These are phyloP conservation scores for Lepidium africanum DNA, from an alignment of 345 rosid species.

Conservation along the genomic window DNA sequence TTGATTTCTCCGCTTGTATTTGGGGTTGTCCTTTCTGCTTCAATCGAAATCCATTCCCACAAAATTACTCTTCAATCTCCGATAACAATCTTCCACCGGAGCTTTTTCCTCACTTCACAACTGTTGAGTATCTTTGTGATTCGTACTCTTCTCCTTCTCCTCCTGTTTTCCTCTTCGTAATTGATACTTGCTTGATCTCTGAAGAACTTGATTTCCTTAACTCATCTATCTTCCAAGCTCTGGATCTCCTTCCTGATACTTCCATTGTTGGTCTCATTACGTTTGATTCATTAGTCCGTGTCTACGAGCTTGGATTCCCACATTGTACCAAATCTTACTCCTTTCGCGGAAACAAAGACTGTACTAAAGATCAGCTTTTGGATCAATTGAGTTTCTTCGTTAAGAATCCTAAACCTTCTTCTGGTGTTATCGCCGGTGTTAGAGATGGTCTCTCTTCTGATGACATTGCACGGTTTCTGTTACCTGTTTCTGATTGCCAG, in stretches of 20 bases:
- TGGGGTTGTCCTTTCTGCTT: constrained; percentile 98
- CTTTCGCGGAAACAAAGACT: constrained; percentile 75
- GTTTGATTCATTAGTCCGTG: constrained; percentile 65
- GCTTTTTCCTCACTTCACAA: constrained; percentile 80
- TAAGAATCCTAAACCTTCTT: constrained; percentile 65
- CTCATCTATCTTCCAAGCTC: constrained; percentile 73
- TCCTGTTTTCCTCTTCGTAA: constrained; percentile 70
- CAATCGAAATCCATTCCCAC: constrained; percentile 81
- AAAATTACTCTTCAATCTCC: constrained; percentile 62
- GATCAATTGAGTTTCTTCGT: constrained; percentile 75
- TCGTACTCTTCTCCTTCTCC: constrained; percentile 42
- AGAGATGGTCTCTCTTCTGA: constrained; percentile 85
- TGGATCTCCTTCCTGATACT: constrained; percentile 60
- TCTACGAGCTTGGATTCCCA: constrained; percentile 79
- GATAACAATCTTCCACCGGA: constrained; percentile 86
- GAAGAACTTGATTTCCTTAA: constrained; percentile 79
- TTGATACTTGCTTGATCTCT: constrained; percentile 78
- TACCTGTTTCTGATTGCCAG: constrained; percentile 82
- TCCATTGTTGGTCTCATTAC: constrained; percentile 80
- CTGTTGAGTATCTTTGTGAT: constrained; percentile 60
- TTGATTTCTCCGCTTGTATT: constrained; percentile 70
- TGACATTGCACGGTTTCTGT: constrained; percentile 77
- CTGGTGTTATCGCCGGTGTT: constrained; percentile 85
- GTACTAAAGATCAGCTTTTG: constrained; percentile 69
- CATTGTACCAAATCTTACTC: constrained; percentile 68